These are phyloP conservation scores for Epichloe hybrida DNA, from an alignment of 2,329 filamentous ascomycete species.

Conservation along the genomic window DNA sequence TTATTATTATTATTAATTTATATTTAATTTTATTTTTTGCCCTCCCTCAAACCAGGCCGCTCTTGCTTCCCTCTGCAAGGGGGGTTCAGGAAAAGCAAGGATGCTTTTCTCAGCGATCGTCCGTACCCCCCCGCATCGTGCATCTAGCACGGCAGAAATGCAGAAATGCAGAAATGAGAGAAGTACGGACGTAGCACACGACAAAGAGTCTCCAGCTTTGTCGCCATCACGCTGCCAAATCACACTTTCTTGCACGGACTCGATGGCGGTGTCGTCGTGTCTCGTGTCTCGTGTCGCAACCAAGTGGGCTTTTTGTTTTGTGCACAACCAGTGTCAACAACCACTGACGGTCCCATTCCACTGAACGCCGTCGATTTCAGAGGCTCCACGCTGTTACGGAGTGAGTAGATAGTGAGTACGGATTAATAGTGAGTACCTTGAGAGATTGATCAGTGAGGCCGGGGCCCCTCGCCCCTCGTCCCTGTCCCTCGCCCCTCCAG, in stretches of 20 bases:
- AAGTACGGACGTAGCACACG: background rate
- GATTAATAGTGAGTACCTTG: no score
- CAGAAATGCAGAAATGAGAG: background rate
- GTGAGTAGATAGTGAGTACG: no score
- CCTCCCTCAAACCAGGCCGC: no score
- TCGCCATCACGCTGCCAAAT: conserved; percentile 3
- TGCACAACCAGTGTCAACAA: no score
- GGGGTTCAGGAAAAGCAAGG: background rate
- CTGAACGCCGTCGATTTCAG: background rate
- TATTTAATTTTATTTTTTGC: no score
- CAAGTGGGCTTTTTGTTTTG: background rate
- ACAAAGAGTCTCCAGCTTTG: background rate
- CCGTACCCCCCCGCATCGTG: conserved; percentile 4
- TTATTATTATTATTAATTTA: no score
- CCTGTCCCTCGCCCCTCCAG: background rate
- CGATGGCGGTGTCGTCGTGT: background rate
- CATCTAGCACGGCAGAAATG: background rate
- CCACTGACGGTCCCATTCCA: background rate
- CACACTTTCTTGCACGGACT: conserved; percentile 1
- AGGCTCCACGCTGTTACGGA: background rate
- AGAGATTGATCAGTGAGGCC: no score
- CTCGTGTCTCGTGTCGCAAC: conserved; percentile 1
- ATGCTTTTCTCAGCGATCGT: background rate
- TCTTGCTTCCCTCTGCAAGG: no score
- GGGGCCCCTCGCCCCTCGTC: no score